Evolutionary conservation across 306 rosid species (phyloP).

Genomic region (Vigna radiata): DNA sequence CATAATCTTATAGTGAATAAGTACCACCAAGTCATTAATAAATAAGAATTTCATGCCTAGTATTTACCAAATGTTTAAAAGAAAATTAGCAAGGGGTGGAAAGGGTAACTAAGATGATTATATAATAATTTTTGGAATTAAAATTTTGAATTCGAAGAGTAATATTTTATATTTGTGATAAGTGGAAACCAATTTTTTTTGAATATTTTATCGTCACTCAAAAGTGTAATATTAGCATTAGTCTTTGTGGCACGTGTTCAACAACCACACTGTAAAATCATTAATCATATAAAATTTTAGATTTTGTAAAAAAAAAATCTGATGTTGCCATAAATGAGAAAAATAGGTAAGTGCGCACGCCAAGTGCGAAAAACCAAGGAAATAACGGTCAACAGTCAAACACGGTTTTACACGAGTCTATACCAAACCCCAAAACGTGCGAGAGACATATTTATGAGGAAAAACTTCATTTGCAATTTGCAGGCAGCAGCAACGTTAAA

Average conservation of each 20-base stretch:
- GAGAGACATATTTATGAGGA: not conserved
- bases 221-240: not conserved
- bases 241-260: not conserved
- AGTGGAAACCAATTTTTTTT: no score
- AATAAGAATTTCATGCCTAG: no score
- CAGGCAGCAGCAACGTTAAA: not conserved
- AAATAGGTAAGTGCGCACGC: constrained; percentile 44
- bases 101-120: no score
- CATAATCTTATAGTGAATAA: no score
- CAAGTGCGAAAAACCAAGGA: constrained; percentile 38
- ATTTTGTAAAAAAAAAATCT: not conserved
- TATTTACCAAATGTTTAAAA: no score
- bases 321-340: not conserved
- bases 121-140: no score
- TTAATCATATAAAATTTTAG: constrained; percentile 14
- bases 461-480: not conserved
- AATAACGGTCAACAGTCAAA: constrained; percentile 54
- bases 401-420: constrained; percentile 19
- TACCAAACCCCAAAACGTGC: not conserved
- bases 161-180: no score
- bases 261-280: constrained; percentile 11
- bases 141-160: no score
- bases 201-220: not conserved
- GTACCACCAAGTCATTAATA: no score
- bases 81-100: no score